A percentile compares a stretch with the other conserved stretches of the same genome.
Evolutionary conservation across 2,329 filamentous ascomycete genomes (phyloP).

Genomic region (Ascochyta fabae): DNA sequence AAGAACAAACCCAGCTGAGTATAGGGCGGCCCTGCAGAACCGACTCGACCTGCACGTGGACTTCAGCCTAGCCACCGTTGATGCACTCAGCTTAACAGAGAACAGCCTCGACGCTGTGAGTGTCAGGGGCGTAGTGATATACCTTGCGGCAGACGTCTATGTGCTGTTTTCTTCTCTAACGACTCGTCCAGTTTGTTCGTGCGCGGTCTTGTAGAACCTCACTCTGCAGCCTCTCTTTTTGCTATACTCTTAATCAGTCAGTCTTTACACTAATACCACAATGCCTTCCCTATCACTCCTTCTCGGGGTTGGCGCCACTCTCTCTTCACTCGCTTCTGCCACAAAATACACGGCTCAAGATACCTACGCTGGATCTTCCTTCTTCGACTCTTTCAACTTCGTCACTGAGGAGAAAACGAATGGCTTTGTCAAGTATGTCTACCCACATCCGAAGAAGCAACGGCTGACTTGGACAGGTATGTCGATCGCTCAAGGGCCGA

Average conservation of each 20-base stretch:
- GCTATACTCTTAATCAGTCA: conserved; percentile 21
- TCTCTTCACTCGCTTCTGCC: conserved; percentile 31
- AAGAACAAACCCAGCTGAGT: background rate
- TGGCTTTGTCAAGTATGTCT: conserved; percentile 36
- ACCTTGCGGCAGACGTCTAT: conserved; percentile 2
- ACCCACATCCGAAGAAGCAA: conserved; percentile 1
- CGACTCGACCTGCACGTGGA: conserved; percentile 4
- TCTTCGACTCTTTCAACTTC: conserved; percentile 39
- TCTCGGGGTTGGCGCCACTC: conserved; percentile 31
- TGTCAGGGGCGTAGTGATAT: conserved; percentile 20
- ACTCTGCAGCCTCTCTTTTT: conserved; percentile 35
- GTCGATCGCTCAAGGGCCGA: conserved; percentile 7
- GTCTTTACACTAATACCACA: conserved; percentile 30
- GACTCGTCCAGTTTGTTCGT: conserved; percentile 34
- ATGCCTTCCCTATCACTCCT: conserved; percentile 40
- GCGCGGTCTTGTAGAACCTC: conserved; percentile 27
- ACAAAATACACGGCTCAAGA: conserved; percentile 27
- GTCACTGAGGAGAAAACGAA: conserved; percentile 31
- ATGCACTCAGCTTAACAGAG: conserved; percentile 8
- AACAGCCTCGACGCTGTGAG: conserved; percentile 4
- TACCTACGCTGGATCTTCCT: conserved; percentile 24
- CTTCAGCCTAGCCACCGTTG: conserved; percentile 1
- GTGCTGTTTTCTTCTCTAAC: conserved; percentile 20
- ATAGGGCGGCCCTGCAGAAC: conserved; percentile 3
- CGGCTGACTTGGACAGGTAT: conserved; percentile 4